phyloP scores from a whole-genome alignment of 2,329 filamentous ascomycete genomes.

The Pseudocercospora fijiensis region DNA sequence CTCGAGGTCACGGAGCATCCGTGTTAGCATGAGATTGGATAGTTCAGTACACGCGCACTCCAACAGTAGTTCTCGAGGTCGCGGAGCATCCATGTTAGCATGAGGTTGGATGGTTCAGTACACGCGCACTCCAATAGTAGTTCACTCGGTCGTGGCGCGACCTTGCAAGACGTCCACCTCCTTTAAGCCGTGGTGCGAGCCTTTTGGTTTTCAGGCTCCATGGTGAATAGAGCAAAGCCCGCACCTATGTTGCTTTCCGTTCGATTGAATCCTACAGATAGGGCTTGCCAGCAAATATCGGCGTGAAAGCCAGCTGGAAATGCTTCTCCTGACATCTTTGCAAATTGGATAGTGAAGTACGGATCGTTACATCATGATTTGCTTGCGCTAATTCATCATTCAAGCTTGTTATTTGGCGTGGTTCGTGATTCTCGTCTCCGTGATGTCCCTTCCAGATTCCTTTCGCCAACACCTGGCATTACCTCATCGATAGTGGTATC shows the following conservation, averaged over 20 bases:
- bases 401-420: not conserved
- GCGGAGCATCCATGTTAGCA: too few species aligned
- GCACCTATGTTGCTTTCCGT: not conserved
- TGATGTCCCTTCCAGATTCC: not conserved
- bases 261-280: not conserved
- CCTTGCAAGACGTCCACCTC: not conserved
- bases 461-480: not conserved
- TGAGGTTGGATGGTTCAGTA: not conserved
- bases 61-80: not conserved
- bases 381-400: not conserved
- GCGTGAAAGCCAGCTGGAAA: not conserved
- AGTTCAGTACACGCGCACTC: not conserved
- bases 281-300: not conserved
- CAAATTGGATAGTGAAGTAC: not conserved
- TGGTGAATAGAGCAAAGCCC: not conserved
- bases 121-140: not conserved
- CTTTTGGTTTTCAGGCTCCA: not conserved
- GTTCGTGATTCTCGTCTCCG: not conserved
- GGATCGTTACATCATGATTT: not conserved
- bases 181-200: not conserved
- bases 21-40: not conserved
- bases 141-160: not conserved
- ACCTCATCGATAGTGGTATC: conserved; percentile 12
- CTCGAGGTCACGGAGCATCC: not conserved
- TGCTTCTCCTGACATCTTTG: not conserved